Evolutionary conservation across 2,329 filamentous ascomycete species (phyloP), one percentile per base, ranked within the genome.

Genomic region (Aciculosporium take): DNA sequence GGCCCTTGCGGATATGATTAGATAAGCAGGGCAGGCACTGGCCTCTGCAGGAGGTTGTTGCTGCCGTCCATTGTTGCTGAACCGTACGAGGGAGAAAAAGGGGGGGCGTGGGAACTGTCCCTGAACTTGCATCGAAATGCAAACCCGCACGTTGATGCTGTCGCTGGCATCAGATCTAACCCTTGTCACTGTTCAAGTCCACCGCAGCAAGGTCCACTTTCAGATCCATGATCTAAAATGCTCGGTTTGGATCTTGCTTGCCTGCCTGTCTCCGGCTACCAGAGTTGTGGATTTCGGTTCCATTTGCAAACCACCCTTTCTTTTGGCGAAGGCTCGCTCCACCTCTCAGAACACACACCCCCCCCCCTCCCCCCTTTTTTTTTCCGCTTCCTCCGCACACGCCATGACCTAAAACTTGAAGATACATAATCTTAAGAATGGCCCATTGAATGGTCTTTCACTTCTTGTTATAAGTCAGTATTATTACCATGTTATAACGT

Each of bases 121-220:
- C 36, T 35, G 29, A 7, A 38, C 27, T 20, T 15, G 21, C 18
- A 39, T 31, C 37, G 15, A 39, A 32, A 39, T 15, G 24, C 31
- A 40, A n/a, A 23, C 30, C 23, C 31, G 31, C 31, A 55, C 52
- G 53, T 58, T 55, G 55, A 51, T 48, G 44, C 45, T 45, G 45
- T 47, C 46, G 41, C 48, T 43, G 39, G 35, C 23, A 38, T 27
- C 36, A 30, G 36, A 38, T 30, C 39, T 21, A 34, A 25, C 17
- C 31, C 30, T 27, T 34, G 30, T 31, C 35, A 30, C 21, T 42
- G 28, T 24, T 28, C 32, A 37, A 30, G 18, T 37, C 51, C 51
- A 46, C 50, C 48, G 52, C 47, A 50, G 48, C 48, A 48, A 45
- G 59, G 49, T 52, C 61, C 61, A 62, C 60, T 51, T 50, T 46